Evolutionary conservation across 441 rosid species (phyloP), one percentile per base, ranked within the genome.

Genomic region (Codiaeum variegatum): DNA sequence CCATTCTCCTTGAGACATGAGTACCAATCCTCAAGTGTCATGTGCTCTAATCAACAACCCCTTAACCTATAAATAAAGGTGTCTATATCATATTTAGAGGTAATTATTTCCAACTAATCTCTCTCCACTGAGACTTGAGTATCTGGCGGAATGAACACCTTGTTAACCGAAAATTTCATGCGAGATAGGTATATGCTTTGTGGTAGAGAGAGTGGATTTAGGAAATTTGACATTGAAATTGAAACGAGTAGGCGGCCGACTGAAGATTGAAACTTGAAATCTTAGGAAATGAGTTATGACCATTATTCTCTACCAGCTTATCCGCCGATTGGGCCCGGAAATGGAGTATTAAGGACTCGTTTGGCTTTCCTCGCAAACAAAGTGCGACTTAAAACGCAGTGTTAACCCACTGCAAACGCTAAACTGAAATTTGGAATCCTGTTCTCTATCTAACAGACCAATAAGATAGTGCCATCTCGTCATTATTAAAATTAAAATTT

Each of bases 141-240:
- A n/a, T n/a, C n/a, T n/a, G n/a, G n/a, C n/a, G n/a, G n/a, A n/a
- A n/a, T n/a, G n/a, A n/a, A n/a, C n/a, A n/a, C n/a, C n/a, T n/a
- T n/a, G n/a, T n/a, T n/a, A n/a, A n/a, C n/a, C n/a, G n/a, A 10
- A 40, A 40, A 40, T 1, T 40, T 9, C 13, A 40, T 40, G 77
- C 21, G 83, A 65, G 28, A 83, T 32, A 34, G 93, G 95, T 46
- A 83, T 76, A 5, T 91, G 93, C 36, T 90, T 90, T 6, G 90
- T 51, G 4, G 87, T 73, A 44, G 88, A 28, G 70, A 91, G 76
- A 58, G 80, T 78, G 32, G 93, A 86, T 78, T 85, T 82, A 69
- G 15, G 81, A 18, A 66, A 68, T 34, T 63, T 75, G 72, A 82
- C 26, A 64, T 69, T 55, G 75, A 60, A 61, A 47, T 26, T 77